These are phyloP conservation scores for Amoebophrya sp. DNA, from an alignment of 169 alveolate species.

Conservation along the genomic window DNA sequence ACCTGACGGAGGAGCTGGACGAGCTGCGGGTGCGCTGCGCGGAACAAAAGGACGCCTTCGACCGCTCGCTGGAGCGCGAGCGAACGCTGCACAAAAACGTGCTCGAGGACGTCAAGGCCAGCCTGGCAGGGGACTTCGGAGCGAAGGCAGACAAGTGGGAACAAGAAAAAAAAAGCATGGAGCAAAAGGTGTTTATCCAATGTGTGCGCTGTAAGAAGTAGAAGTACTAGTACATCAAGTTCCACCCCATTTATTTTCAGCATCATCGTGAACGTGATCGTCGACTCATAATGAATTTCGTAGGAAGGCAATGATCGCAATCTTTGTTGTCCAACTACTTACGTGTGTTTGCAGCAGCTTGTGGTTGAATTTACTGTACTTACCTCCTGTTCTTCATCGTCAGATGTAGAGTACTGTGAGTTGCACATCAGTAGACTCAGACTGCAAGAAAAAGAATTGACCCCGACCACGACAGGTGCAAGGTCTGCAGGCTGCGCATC, in stretches of 20 bases:
- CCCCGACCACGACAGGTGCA: no score
- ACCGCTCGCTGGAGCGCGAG: background rate
- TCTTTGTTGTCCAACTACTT: background rate
- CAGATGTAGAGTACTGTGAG: no score
- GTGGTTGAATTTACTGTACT: background rate
- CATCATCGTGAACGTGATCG: background rate
- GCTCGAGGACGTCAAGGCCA: no score
- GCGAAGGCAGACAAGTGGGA: no score
- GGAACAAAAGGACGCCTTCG: background rate
- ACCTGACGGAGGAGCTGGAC: background rate
- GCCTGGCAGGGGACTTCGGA: no score
- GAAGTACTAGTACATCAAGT: no score
- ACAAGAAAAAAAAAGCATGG: no score
- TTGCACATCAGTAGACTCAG: no score
- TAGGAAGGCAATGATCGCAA: background rate
- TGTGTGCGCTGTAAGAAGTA: background rate
- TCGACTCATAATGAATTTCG: background rate
- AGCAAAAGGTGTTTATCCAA: background rate
- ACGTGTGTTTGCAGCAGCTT: background rate
- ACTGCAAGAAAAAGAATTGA: no score
- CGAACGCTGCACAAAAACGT: background rate
- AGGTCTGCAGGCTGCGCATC: no score
- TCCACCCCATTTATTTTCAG: no score
- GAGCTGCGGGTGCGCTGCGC: background rate
- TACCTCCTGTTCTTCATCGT: no score